Evolutionary conservation across 805 yeast species (phyloP), one percentile per base, ranked within the genome.

Genomic region (Lachancea waltii): DNA sequence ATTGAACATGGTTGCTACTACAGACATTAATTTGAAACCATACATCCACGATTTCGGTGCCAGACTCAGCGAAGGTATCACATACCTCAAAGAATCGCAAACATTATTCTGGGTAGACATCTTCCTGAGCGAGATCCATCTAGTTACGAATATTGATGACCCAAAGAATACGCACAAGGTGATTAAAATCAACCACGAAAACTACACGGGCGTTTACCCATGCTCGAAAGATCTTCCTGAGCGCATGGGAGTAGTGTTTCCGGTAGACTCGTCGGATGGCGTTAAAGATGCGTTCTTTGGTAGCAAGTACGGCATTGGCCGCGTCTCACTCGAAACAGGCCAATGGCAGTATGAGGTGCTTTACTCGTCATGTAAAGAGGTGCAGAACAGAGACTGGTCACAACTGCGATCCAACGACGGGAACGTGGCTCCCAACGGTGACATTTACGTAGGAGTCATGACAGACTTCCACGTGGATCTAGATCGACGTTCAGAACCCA

Each of bases 381-480:
- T 57, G 34, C 51, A 60, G 10, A 50, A 51, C 2, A 53, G 48
- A 11, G 46, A 56, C 21, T 42, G 47, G 31, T 43, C 33, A 16
- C 62, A 59, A 31, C 57, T 73, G 56, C 67, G 87, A 51, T 81
- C 92, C 29, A 87, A 87, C 52, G 97, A 87, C 55, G 95, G 96
- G 0, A 72, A 75, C 32, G 73, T 86, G 28, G 87, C 85, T 43
- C 81, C 84, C 3, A 64, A 74, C 51, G 95, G 95, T 1, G 48
- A 47, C 7, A 71, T 86, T 35, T 81, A 84, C 73, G 75, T 84
- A 35, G 95, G 96, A 1, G 68, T 89, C 15, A 87, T 87, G 95
- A 68, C 69, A 16, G 77, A 76, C 41, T 76, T 75, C 47, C 68
- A 64, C 11, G 53, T 59, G 18, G 46, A 35, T 14, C 41, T 47